Evolutionary conservation across 306 rosid genomes (phyloP), one percentile per base, ranked within the genome.

Genomic region (Cucumis cinereus): DNA sequence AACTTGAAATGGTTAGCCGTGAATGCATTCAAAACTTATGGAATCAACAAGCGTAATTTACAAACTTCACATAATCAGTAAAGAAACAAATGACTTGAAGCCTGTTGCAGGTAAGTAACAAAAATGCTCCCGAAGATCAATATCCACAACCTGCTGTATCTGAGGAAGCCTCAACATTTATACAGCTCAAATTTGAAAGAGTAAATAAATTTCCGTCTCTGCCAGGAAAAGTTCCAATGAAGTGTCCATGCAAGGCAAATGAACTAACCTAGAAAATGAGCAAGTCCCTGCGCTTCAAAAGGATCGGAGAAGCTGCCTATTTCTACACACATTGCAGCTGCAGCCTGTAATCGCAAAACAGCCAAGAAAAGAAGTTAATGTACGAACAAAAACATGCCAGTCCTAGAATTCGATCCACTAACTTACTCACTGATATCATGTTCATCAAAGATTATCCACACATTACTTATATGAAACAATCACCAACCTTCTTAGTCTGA

Each of bases 261-360:
- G 30, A 61, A 47, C 83, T 78, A 60, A 94, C 98, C 98, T 82
- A 94, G 77, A 82, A 94, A 94, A 78, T 94, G 98, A 10, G 97
- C 97, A 24, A 94, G 91, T 77, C 98, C 98, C 75, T 91, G 98
- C 6, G 97, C 98, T 83, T 94, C 95, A 30, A 73, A 62, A 38
- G 98, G 98, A 77, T 94, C 98, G 43, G 89, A 91, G 79, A 94
- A 94, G 84, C 97, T 91, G 59, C 98, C 98, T 45, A 94, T 89
- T 78, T 90, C 98, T 16, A 94, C 98, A 64, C 93, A 90, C 98
- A 94, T 90, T 3, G 98, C 98, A 41, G 97, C 98, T 1, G 97
- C 98, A 6, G 98, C 98, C 98, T 94, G 87, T 77, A 79, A 78
- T 62, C 75, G 69, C 41, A 47, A 77, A 77, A 38, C 79, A 60